Base-by-base conservation (phyloP, 2,329 filamentous ascomycete genomes). In the Eutypella sp. region DNA sequence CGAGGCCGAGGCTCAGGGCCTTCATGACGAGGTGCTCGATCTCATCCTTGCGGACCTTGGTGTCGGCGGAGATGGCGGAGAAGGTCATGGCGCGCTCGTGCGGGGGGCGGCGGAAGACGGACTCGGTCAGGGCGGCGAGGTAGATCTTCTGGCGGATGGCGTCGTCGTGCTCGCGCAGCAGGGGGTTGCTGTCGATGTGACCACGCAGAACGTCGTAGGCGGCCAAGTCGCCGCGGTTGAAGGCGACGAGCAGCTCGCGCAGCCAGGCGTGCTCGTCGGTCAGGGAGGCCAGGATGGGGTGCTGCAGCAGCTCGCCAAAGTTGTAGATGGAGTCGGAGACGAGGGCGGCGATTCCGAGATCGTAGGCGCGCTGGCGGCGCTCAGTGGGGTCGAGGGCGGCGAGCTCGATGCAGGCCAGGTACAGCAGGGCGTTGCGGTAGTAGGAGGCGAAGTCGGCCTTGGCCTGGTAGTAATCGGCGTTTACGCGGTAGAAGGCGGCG, bases 11-110 rank as follows among this genome's bases (percentile, higher is more conserved):
- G 62, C 91, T 96, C 59, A 99, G 71, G n/a, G 93, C 93, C 76
- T 96, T 97, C 93, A 99, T 99, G 60, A 99, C 87, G 53, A 99
- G 73, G 67, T 97, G 92, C 76, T 99, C 93, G 57, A 99, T 97
- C 72, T 97, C 89, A 60, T 93, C 83, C 3, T 84, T 81, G 57
- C 83, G 80, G 42, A 99, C 91, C 70, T 96, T 95, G 3, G 93
- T 99, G 74, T 97, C 92, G 56, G 86, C 78, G 5, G 87, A 81
- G 61, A 99, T 96, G 41, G 89, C 88, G 43, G 76, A 72, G 70
- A 99, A 99, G 4, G 87, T 87, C 85, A 99, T 93, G 59, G 89
- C 85, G 53, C 93, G 87, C 74, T 97, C 89, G 65, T 99, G 93
- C 24, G 93, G 92, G 41, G 93, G 90, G 40, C 93, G 87, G 46